Conservation (phyloP, 169 alveolate genomes). For the Cryptosporidium xiaoi region DNA sequence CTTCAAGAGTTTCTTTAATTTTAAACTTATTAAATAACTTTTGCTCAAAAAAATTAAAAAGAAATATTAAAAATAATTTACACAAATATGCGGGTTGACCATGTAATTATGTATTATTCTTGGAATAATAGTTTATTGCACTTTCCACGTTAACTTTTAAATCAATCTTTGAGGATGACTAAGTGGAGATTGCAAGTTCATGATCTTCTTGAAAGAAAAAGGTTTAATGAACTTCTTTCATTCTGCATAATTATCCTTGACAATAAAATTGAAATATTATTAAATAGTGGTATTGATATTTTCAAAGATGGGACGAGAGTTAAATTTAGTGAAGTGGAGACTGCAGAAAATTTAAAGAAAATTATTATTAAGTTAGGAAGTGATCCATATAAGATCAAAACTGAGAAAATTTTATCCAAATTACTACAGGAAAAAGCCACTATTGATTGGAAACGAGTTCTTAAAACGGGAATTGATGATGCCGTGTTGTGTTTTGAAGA, state of each 20-base stretch:
- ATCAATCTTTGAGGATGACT: not conserved
- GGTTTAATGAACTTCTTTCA: not conserved
- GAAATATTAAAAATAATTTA: too few relatives aligned
- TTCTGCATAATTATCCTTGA: not conserved
- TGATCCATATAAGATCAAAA: not conserved
- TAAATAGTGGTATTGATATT: too few relatives aligned
- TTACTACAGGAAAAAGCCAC: too few relatives aligned
- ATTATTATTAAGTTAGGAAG: not conserved
- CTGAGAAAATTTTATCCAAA: not conserved
- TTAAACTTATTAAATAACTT: too few relatives aligned
- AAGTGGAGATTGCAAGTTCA: not conserved
- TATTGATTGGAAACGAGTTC: too few relatives aligned
- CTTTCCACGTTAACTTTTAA: not conserved
- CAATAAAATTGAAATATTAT: not conserved
- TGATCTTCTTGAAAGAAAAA: not conserved
- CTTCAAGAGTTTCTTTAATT: too few relatives aligned
- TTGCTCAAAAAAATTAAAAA: too few relatives aligned
- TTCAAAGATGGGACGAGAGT: too few relatives aligned
- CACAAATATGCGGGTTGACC: too few relatives aligned
- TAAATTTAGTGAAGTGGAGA: too few relatives aligned
- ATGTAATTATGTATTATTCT: too few relatives aligned
- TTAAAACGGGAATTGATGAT: not conserved
- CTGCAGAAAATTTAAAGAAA: not conserved
- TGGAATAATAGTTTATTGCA: not conserved
- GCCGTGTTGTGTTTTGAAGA: conserved; percentile 10